These are phyloP conservation scores for Fusarium newnesense DNA, from an alignment of 2,329 filamentous ascomycete genomes.

Conservation along the genomic window DNA sequence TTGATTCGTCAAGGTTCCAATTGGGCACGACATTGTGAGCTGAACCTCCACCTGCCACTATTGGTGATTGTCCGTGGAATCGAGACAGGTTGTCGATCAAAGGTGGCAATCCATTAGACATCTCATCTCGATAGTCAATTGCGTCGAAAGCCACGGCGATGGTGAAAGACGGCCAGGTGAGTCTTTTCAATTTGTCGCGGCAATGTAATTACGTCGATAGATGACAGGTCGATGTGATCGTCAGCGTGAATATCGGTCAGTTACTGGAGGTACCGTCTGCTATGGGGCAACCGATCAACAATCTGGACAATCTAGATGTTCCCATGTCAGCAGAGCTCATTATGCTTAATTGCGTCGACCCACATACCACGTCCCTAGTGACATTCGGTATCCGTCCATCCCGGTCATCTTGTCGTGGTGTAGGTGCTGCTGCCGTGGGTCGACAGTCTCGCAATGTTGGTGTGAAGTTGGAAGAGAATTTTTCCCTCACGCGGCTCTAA, in stretches of 20 bases:
- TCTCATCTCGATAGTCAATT: conserved; percentile 24
- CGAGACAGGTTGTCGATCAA: not conserved
- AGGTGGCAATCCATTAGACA: not conserved
- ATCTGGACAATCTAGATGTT: conserved; percentile 11
- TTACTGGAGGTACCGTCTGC: not conserved
- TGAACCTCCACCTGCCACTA: conserved; percentile 24
- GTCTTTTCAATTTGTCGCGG: not conserved
- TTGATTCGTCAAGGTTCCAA: conserved; percentile 12
- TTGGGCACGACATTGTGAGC: conserved; percentile 22
- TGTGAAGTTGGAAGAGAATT: conserved; percentile 19
- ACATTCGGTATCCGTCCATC: not conserved
- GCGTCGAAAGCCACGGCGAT: conserved; percentile 38
- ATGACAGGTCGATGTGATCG: conserved; percentile 8
- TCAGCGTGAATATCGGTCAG: not conserved
- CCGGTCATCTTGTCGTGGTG: not conserved
- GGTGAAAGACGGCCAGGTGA: conserved; percentile 29
- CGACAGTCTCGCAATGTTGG: not conserved
- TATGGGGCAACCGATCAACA: conserved; percentile 2
- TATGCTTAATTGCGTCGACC: conserved; percentile 32
- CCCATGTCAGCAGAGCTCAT: conserved; percentile 19
- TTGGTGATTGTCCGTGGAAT: conserved; percentile 11
- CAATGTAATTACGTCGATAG: conserved; percentile 7
- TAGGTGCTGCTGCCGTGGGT: not conserved
- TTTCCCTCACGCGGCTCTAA: conserved; percentile 1
- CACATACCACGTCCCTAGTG: conserved; percentile 23